A percentile compares a stretch with the other conserved stretches of the same genome.
Conservation (phyloP, 2,329 filamentous ascomycete species). For the Myriosclerotinia curreyana region DNA sequence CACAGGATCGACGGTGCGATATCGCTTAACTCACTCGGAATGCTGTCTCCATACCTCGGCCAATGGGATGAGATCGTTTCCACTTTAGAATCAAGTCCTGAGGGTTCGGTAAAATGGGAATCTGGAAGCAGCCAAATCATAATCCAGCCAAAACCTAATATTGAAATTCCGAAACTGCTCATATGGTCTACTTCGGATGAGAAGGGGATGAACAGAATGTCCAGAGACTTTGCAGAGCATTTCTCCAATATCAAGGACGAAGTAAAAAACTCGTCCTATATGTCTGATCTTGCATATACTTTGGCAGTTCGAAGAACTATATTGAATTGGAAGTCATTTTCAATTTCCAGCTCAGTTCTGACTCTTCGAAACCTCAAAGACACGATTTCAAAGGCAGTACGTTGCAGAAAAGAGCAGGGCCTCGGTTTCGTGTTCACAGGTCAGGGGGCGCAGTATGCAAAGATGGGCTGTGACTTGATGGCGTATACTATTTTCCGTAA, state of each 20-base stretch:
- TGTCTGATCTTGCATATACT: constrained; percentile 13
- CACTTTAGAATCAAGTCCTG: no score
- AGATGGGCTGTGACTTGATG: constrained; percentile 30
- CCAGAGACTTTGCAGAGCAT: background rate
- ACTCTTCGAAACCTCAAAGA: no score
- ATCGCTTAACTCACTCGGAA: no score
- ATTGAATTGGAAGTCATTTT: constrained; percentile 18
- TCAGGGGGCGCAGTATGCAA: constrained; percentile 35
- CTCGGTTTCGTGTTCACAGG: constrained; percentile 33
- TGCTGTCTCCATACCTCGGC: background rate
- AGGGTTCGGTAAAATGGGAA: no score
- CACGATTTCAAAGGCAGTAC: no score
- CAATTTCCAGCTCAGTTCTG: background rate
- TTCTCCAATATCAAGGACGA: background rate
- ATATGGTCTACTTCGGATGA: constrained; percentile 2
- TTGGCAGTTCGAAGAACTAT: constrained; percentile 1
- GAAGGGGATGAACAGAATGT: background rate
- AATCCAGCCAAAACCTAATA: no score
- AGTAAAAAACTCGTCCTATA: no score
- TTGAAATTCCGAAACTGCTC: background rate
- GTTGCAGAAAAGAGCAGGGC: background rate
- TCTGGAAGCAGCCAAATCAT: no score
- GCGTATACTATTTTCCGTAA: background rate
- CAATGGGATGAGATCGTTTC: no score
- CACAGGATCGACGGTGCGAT: no score